Evolutionary conservation across 208 protist genomes (phyloP), one percentile per base, ranked within the genome.

Genomic region (Wallacemonas sp.): DNA sequence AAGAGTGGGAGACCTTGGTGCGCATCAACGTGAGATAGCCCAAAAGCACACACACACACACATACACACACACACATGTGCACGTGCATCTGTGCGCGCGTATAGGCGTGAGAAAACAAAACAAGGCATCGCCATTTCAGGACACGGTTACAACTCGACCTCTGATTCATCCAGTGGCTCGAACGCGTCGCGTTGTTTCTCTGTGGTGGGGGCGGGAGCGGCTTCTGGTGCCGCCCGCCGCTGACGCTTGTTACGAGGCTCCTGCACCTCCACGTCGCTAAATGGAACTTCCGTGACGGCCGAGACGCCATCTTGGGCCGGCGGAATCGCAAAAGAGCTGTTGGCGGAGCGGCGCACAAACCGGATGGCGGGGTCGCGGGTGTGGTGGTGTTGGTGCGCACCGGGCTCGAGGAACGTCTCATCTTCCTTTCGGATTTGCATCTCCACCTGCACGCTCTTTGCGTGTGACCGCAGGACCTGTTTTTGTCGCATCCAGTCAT

Each of bases 401-500:
- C 51, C 51, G 21, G 51, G 51, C 51, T 58, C 51, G 17, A 58
- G 51, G 30, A 41, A 58, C 28, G 51, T 58, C 51, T 34, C 51
- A 15, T 62, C 39, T 2, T 44, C 38, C 39, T 73, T 53, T n/a
- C 33, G 45, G 41, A 75, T 62, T 26, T 73, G 55, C 51, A 88
- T 82, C 68, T 88, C 81, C 2, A 86, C 59, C 66, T 78, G 70
- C 34, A 91, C 82, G 55, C 78, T 88, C 21, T 66, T 56, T 12
- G 81, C 82, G 63, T 91, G 82, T n/a, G 71, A 75, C 4, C 76
- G 62, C 59, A 88, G 66, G 26, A 91, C 76, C 22, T 79, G 69
- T 61, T 84, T 82, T 62, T 92, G 86, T 44, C 82, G 68, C 49
- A 72, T 61, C 86, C 86, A 92, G 61, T 92, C 86, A 68, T 92